Evolutionary conservation across 2,329 filamentous ascomycete species (phyloP), one percentile per base, ranked within the genome.

Genomic region (Pezicula carpinea): DNA sequence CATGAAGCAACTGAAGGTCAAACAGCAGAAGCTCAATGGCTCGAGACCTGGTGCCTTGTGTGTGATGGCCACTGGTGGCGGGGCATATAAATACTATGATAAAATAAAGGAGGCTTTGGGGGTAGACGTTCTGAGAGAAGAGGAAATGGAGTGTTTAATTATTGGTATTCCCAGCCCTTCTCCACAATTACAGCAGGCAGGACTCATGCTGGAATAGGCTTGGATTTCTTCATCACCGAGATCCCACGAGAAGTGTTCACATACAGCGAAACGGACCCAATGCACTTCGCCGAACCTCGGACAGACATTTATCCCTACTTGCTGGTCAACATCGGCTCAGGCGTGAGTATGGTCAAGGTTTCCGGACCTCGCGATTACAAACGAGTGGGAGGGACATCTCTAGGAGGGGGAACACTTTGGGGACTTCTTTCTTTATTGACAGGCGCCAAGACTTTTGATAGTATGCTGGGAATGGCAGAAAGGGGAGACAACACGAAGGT

Each of bases 101-200:
- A 85, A 83, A 66, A 89, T 99, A 58, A 84, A 83, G 62, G 80
- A 92, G 52, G 82, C 85, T 4, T 72, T 99, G 43, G 87, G 87
- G 13, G 88, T 96, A 2, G 87, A 96, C 63, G 90, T 99, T 17
- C 74, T 91, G 59, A 77, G 90, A 36, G 93, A 97, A 68, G 93
- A 99, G 62, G 93, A 99, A 70, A 99, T 99, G 93, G 90, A 96
- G 67, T 99, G 93, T 64, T 72, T 99, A 49, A 99, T 99, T 54
- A 93, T 93, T 61, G 90, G 88, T 90, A 67, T 54, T 73, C 33
- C 11, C 4, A 6, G 17, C 5, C 7, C 13, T 19, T 32, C n/a
- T 31, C n/a, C n/a, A 33, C 43, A 29, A 57, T n/a, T n/a, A n/a
- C 34, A 39, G 39, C 13, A 14, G 21, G 5, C 23, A 31, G 22